Evolutionary conservation across 345 rosid species (phyloP).

Genomic region (Iberis pinnata): DNA sequence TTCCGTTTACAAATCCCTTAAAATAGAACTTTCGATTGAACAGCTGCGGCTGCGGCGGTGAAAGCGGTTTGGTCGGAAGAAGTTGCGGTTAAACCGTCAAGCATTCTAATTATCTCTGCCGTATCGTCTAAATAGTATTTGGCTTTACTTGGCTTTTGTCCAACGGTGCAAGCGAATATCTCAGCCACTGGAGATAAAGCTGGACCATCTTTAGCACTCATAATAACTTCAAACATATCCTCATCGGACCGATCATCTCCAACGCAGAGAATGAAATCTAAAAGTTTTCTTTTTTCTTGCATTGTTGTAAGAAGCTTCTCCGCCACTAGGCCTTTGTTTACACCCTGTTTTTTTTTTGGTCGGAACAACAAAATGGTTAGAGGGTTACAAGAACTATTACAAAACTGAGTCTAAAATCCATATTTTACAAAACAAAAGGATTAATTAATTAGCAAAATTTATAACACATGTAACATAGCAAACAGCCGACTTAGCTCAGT

Average conservation of each 20-base stretch:
- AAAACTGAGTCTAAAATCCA: too few relatives aligned
- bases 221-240: conserved; percentile 93
- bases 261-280: conserved; percentile 81
- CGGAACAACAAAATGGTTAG: not conserved
- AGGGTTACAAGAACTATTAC: too few relatives aligned
- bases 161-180: conserved; percentile 86
- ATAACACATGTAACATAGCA: too few relatives aligned
- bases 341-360: conserved; percentile 46
- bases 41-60: not conserved
- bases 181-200: conserved; percentile 76
- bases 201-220: conserved; percentile 41
- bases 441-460: too few relatives aligned
- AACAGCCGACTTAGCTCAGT: too few relatives aligned
- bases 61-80: conserved; percentile 3
- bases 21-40: conserved; percentile 1
- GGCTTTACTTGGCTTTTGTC: conserved; percentile 91
- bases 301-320: conserved; percentile 55
- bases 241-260: conserved; percentile 95
- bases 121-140: conserved; percentile 89
- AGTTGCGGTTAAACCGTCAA: conserved; percentile 49
- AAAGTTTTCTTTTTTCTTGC: conserved; percentile 53
- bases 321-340: conserved; percentile 79
- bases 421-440: too few relatives aligned
- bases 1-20: conserved; percentile 11
- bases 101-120: conserved; percentile 62